Evolutionary conservation across 805 yeast genomes (phyloP).

Genomic region (Saccharomycopsis capsularis): DNA sequence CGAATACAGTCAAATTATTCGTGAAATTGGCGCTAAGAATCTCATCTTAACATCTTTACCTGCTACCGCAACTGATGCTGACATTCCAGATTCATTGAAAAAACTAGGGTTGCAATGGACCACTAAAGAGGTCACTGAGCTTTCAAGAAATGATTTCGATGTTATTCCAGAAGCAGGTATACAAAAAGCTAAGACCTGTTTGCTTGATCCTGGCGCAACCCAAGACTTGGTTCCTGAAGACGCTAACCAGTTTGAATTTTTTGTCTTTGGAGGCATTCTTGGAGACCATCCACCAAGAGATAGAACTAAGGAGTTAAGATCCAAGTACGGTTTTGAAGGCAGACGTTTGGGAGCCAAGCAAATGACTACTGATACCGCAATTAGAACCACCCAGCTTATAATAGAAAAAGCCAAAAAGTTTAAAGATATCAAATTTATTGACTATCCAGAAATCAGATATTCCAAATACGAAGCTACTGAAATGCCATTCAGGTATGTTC

Average conservation of each 20-base stretch:
- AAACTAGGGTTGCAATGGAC: slow-evolving; percentile 78
- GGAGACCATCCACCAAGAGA: slow-evolving; percentile 92
- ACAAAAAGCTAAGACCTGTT: slow-evolving; percentile 52
- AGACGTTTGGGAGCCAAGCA: slow-evolving; percentile 82
- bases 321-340: slow-evolving; percentile 76
- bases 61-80: slow-evolving; percentile 45
- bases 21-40: slow-evolving; percentile 75
- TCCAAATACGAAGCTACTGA: slow-evolving; percentile 87
- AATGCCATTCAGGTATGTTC: slow-evolving; percentile 93
- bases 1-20: slow-evolving; percentile 76
- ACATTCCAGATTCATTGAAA: slow-evolving; percentile 55
- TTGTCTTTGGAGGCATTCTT: slow-evolving; percentile 92
- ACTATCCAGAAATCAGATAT: slow-evolving; percentile 90
- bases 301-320: slow-evolving; percentile 82
- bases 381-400: slow-evolving; percentile 81
- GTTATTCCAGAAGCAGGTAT: slow-evolving; percentile 36
- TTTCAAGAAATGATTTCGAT: slow-evolving; percentile 26
- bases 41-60: slow-evolving; percentile 75
- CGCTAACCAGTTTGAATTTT: slow-evolving; percentile 61
- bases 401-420: slow-evolving; percentile 52
- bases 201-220: slow-evolving; percentile 83
- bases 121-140: slow-evolving; percentile 54
- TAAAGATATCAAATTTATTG: slow-evolving; percentile 75
- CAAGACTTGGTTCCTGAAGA: slow-evolving; percentile 71
- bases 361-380: slow-evolving; percentile 98